Evolutionary conservation across 2,329 filamentous ascomycete genomes (phyloP), one percentile per base, ranked within the genome.

Genomic region (Paecilomyces sp.): DNA sequence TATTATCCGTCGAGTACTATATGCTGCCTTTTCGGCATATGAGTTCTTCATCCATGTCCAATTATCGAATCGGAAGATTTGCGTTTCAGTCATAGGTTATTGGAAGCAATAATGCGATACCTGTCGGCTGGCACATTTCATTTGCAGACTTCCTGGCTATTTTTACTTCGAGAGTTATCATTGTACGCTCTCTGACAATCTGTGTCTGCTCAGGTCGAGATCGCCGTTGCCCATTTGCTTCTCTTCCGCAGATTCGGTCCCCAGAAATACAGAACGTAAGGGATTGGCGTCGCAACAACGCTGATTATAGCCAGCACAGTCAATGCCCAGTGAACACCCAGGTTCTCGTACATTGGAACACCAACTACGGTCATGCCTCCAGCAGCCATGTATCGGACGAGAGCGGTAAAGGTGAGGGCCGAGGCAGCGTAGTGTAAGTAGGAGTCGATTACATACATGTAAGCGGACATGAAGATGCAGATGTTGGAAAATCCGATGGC

Each of bases 361-460:
- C 68, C 70, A 6, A 69, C 72, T 28, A 72, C 65, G 0, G 71
- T 68, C 71, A 79, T 74, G 0, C 71, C 77, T 0, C 77, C 76
- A 0, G 74, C 73, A 11, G 68, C 70, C 22, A 71, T 65, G 58
- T 80, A 80, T 2, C 79, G 71, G 1, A 72, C 73, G 4, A 80
- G 68, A 0, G 78, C 78, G 50, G 78, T 70, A 54, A 77, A 71
- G 0, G 77, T 77, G 28, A 83, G 68, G 0, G 80, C 81, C 3
- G 73, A 77, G 1, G 81, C 83, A 0, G 82, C 77, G 62, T 82
- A 83, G 7, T 75, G 75, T 52, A 81, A 80, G 64, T 85, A 86
- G 9, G 75, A 76, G 63, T 85, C 82, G 60, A 85, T 85, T 57
- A 86, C 80, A 65, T 86, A 86, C 73, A 82, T 79, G 58, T 83